Base-by-base conservation (phyloP, 2,329 filamentous ascomycete genomes). In the Paecilomyces formosus region DNA sequence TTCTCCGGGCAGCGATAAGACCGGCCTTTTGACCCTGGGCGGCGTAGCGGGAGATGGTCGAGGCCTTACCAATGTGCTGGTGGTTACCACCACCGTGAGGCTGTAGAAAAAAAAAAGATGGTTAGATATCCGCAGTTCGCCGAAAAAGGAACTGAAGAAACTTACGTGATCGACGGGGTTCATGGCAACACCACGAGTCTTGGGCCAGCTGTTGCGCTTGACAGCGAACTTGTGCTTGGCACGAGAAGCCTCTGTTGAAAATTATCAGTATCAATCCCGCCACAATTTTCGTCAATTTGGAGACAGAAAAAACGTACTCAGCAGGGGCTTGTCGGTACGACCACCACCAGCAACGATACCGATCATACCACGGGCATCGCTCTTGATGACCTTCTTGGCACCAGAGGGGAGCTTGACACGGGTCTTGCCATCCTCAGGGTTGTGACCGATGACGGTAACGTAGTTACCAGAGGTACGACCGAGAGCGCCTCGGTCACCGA, bases 161-260 rank as follows among this genome's bases (percentile, higher is more conserved):
- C 81, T 77, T 82, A 83, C 81, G 87, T 99, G 94, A 84, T 99
- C 94, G 76, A 99, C 94, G 75, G 94, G 94, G 85, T 99, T 99
- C 94, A 99, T 99, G 82, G 94, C 94, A 88, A 99, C 94, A 97
- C 94, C 94, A 94, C 94, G 93, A 86, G 94, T 99, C 90, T 96
- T 97, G 83, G 94, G 94, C 94, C 94, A 99, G 78, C 88, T 93
- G 91, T 99, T 97, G 79, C 94, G 92, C 92, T 99, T 99, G 84
- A 97, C 95, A 72, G 92, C 92, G 84, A 96, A 99, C 90, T 99
- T 99, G 80, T 97, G 93, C 91, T 97, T 99, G 76, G 94, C 94
- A 78, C 94, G 91, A 76, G 93, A 97, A 75, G 94, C 94, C 93
- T 99, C 87, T 90, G 84, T 81, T 52, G 56, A 28, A 58, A 35